A percentile compares a stretch with the other conserved stretches of the same genome.
Conservation (phyloP, 2,329 filamentous ascomycete genomes). For the Penicillium aurantiogriseum region DNA sequence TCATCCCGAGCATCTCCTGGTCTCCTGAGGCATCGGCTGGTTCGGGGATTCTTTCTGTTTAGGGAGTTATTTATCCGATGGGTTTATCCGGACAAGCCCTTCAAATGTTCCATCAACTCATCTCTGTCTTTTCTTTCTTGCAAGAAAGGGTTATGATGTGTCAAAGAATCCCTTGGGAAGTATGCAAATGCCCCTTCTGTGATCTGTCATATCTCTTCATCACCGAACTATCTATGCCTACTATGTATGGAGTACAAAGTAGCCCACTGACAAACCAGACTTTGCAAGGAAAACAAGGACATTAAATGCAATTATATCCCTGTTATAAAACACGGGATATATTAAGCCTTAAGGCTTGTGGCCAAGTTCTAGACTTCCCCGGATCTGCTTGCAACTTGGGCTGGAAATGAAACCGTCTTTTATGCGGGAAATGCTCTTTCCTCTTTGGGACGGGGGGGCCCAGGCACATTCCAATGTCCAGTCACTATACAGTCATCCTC, state of each 20-base stretch:
- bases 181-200: background rate
- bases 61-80: conserved; percentile 13
- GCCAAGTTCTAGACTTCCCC: background rate
- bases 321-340: background rate
- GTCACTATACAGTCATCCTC: background rate
- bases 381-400: background rate
- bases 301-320: background rate
- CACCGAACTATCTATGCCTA: background rate
- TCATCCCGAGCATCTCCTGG: background rate
- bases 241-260: background rate
- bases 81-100: conserved; percentile 15
- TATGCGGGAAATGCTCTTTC: background rate
- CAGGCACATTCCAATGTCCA: background rate
- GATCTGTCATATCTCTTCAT: background rate
- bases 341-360: background rate
- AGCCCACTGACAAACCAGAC: background rate
- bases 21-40: conserved; percentile 10
- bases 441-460: background rate
- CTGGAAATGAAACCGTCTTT: background rate
- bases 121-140: background rate
- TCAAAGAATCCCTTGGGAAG: background rate
- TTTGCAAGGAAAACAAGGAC: background rate
- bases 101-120: background rate
- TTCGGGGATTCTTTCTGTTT: conserved; percentile 19
- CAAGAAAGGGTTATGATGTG: background rate